A percentile compares a stretch with the other conserved stretches of the same genome.
Evolutionary conservation across 257 asterid genomes (phyloP).

Genomic region (Agastache rugosa): DNA sequence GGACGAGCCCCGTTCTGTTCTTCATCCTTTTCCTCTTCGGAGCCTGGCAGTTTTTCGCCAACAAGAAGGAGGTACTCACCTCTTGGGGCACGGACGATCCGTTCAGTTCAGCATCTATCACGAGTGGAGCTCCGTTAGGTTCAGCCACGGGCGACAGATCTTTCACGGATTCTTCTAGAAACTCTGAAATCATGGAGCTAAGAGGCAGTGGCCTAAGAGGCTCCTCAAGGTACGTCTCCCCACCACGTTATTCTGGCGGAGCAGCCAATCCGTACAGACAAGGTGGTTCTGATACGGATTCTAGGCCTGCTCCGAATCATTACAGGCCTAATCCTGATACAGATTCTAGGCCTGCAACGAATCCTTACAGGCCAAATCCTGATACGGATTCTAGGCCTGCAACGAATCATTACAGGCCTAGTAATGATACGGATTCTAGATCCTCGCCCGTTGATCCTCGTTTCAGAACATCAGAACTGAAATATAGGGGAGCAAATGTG

Average conservation of each 20-base stretch:
- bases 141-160: slow-evolving; percentile 57
- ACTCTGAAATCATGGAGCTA: slow-evolving; percentile 65
- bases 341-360: slow-evolving; percentile 55
- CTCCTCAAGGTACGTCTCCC: slow-evolving; percentile 76
- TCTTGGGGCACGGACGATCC: slow-evolving; percentile 97
- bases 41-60: slow-evolving; percentile 89
- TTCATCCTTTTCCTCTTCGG: slow-evolving; percentile 84
- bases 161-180: slow-evolving; percentile 69
- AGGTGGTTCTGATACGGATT: slow-evolving; percentile 53
- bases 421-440: slow-evolving; percentile 61
- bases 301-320: slow-evolving; percentile 55
- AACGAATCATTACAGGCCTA: not conserved
- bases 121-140: slow-evolving; percentile 57
- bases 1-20: slow-evolving; percentile 89
- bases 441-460: slow-evolving; percentile 65
- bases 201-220: slow-evolving; percentile 65
- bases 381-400: slow-evolving; percentile 54
- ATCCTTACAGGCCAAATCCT: slow-evolving; percentile 37
- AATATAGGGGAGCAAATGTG: slow-evolving; percentile 66
- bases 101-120: slow-evolving; percentile 51
- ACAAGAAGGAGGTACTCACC: slow-evolving; percentile 88
- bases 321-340: slow-evolving; percentile 58
- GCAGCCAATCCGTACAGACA: slow-evolving; percentile 56
- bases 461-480: slow-evolving; percentile 65
- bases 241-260: slow-evolving; percentile 66